These are phyloP conservation scores for Kondoa subrosea DNA, from an alignment of 768 basidiomycete species.

Conservation along the genomic window DNA sequence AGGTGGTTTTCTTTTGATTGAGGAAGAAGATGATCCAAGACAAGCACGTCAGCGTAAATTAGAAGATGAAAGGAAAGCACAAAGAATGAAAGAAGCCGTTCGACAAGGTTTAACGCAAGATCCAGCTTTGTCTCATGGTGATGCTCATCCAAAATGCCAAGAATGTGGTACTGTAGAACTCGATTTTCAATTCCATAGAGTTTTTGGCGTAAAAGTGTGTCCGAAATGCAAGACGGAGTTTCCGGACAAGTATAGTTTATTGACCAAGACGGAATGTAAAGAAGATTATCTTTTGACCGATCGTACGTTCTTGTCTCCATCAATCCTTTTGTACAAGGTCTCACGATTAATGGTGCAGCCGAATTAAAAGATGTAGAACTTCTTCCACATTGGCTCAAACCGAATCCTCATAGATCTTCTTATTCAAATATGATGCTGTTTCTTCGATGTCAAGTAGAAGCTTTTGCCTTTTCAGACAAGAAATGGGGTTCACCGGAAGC, in stretches of 20 bases:
- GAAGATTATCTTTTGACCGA: conserved; percentile 95
- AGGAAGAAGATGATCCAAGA: conserved; percentile 53
- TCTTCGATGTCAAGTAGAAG: conserved; percentile 81
- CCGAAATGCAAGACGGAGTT: conserved; percentile 72
- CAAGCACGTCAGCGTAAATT: conserved; percentile 69
- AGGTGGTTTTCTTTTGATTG: conserved; percentile 85
- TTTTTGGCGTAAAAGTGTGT: conserved; percentile 74
- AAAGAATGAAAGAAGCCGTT: conserved; percentile 26
- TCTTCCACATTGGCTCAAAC: conserved; percentile 80
- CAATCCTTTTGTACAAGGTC: not conserved
- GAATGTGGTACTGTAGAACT: conserved; percentile 81
- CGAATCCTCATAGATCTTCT: conserved; percentile 85
- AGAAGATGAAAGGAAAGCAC: conserved; percentile 47
- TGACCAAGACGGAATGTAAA: conserved; percentile 98
- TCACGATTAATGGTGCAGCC: conserved; percentile 37
- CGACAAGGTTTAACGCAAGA: conserved; percentile 21
- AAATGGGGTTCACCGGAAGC: conserved; percentile 95
- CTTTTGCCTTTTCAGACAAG: conserved; percentile 64
- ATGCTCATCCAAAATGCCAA: conserved; percentile 48
- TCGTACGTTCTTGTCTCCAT: conserved; percentile 44
- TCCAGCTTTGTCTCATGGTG: conserved; percentile 11
- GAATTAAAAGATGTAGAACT: conserved; percentile 82
- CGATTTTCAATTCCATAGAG: conserved; percentile 60
- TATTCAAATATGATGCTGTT: conserved; percentile 99
- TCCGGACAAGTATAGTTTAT: conserved; percentile 79